Evolutionary conservation across 1,139 yeast species (phyloP), one percentile per base, ranked within the genome.

Genomic region (Pichia sp.): DNA sequence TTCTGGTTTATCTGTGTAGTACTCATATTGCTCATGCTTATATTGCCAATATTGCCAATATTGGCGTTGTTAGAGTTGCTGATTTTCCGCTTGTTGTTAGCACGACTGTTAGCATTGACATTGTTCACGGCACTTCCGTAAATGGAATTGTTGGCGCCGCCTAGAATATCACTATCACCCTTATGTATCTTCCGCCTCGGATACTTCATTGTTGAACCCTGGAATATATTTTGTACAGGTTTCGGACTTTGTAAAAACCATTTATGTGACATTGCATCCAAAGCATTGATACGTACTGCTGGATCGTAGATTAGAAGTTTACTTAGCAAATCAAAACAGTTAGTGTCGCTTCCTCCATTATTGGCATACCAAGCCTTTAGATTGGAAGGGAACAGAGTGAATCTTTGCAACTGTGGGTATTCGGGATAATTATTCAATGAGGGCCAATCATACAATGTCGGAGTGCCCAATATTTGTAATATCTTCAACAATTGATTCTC

Each of bases 401-500:
- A 78, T 58, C 82, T 78, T 55, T 84, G 83, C 53, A 87, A 73
- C 24, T 90, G 80, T 20, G 77, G 77, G 67, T 79, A 93, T 64
- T 93, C 99, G 0, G 99, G 99, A 66, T 90, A 91, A 60, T 84
- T 84, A 50, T 77, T 75, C 46, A 93, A 71, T 30, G 85, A 76
- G 0, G 93, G 87, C 99, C 99, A 93, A 48, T 74, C 78, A 27
- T 83, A 80, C 3, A 75, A 68, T 3, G 81, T 81, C 0, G 99
- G 99, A 0, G 95, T 83, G 0, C 99, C 99, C 61, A 93, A 72
- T 17, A 93, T 86, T 68, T 93, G 98, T 38, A 93, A 75, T 31
- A 93, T 92, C 67, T 91, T 91, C 63, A 88, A 87, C 67, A 92
- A 79, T 72, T 93, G 99, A 66, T 88, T 92, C 55, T 87, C 84